phyloP scores from a whole-genome alignment of 192 early-diverging fungal species.

The Entrophospora sp. region DNA sequence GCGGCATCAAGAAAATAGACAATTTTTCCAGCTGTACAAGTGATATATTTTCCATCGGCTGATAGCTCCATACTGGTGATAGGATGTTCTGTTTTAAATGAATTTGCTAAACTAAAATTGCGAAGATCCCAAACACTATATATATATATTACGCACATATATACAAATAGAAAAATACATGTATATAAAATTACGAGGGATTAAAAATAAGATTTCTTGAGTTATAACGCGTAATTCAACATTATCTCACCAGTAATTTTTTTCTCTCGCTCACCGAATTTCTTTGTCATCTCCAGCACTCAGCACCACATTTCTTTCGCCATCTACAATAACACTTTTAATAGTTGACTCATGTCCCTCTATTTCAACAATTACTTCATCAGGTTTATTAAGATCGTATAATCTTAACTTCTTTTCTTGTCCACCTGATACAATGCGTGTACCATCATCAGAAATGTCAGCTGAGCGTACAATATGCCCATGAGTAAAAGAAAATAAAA shows the following conservation, averaged over 20 bases:
- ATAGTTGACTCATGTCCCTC: conserved; percentile 51
- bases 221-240: neutral
- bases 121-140: conserved; percentile 66
- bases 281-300: conserved; percentile 54
- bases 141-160: no score
- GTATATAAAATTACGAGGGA: no score
- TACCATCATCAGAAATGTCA: conserved; percentile 67
- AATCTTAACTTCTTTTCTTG: conserved; percentile 74
- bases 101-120: conserved; percentile 48
- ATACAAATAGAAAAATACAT: no score
- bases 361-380: conserved; percentile 34
- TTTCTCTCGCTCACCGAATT: conserved; percentile 28
- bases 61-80: conserved; percentile 71
- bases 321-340: conserved; percentile 56
- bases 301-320: conserved; percentile 42
- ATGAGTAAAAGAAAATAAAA: conserved; percentile 63
- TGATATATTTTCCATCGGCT: conserved; percentile 63
- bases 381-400: conserved; percentile 61
- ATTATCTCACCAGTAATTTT: neutral
- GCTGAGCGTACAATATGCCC: conserved; percentile 76
- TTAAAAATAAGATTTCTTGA: neutral
- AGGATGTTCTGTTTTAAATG: conserved; percentile 50
- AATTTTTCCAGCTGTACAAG: conserved; percentile 68
- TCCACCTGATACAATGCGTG: conserved; percentile 70
- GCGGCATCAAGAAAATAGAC: conserved; percentile 67